These are phyloP conservation scores for Ramicandelaber brevisporus DNA, from an alignment of 192 early-diverging fungal genomes.

Conservation along the genomic window DNA sequence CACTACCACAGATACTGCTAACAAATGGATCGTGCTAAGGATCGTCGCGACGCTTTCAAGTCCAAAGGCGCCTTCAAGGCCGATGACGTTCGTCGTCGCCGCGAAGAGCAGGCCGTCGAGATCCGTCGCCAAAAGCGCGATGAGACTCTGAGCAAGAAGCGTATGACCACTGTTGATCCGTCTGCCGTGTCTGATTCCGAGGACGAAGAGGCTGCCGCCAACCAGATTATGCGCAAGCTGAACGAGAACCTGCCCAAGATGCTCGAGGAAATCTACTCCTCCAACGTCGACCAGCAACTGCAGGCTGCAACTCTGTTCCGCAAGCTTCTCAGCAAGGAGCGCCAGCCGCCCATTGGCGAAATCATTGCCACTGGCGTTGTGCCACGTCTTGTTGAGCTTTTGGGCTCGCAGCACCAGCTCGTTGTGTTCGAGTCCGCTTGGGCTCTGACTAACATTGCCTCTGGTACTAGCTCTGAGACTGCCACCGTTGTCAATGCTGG, in stretches of 20 bases:
- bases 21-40: too few relatives aligned
- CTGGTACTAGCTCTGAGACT: constrained; percentile 82
- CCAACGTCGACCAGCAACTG: constrained; percentile 53
- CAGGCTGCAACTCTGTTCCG: constrained; percentile 68
- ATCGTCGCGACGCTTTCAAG: constrained; percentile 60
- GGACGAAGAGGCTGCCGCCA: constrained; percentile 41
- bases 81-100: constrained; percentile 77
- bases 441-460: constrained; percentile 98
- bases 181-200: constrained; percentile 32
- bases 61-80: constrained; percentile 58
- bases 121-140: constrained; percentile 90
- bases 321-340: constrained; percentile 82
- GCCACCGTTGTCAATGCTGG: constrained; percentile 78
- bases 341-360: constrained; percentile 89
- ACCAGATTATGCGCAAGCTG: constrained; percentile 41
- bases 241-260: constrained; percentile 53
- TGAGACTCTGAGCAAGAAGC: constrained; percentile 75
- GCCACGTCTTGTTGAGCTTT: constrained; percentile 82
- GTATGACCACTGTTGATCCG: constrained; percentile 40
- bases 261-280: constrained; percentile 53
- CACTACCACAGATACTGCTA: too few relatives aligned
- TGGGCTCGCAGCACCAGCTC: constrained; percentile 52
- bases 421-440: constrained; percentile 99
- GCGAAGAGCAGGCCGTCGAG: constrained; percentile 80
- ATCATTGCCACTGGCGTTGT: constrained; percentile 85